These are phyloP conservation scores for Hypoxylon rickii DNA, from an alignment of 495 filamentous ascomycete genomes.

Conservation along the genomic window DNA sequence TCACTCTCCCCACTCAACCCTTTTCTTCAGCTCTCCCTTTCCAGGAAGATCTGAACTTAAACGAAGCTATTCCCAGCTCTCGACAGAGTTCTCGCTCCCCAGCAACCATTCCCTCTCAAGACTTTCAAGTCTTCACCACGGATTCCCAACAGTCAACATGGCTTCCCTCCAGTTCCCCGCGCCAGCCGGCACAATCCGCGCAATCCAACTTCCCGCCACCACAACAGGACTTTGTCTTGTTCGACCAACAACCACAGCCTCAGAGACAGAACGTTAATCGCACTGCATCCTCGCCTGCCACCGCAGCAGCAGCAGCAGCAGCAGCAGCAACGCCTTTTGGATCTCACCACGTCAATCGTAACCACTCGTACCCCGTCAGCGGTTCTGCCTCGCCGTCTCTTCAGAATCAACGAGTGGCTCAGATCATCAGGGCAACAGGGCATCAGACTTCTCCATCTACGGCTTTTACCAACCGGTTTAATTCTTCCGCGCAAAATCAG, in stretches of 20 bases:
- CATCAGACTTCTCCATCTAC: slow-evolving; percentile 58
- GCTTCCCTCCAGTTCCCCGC: slow-evolving; percentile 62
- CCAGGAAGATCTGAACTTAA: slow-evolving; percentile 60
- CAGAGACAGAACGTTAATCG: slow-evolving; percentile 56
- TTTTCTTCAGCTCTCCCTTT: slow-evolving; percentile 54
- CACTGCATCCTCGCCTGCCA: slow-evolving; percentile 45
- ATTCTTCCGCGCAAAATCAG: slow-evolving; percentile 49
- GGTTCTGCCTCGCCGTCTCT: slow-evolving; percentile 44
- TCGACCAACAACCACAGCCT: slow-evolving; percentile 48
- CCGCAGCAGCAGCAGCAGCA: slow-evolving; percentile 50
- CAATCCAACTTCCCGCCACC: slow-evolving; percentile 47
- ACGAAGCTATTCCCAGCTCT: slow-evolving; percentile 53
- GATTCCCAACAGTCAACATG: slow-evolving; percentile 61
- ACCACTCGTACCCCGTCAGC: slow-evolving; percentile 39
- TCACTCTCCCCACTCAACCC: slow-evolving; percentile 48
- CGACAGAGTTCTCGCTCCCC: slow-evolving; percentile 52
- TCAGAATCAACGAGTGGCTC: slow-evolving; percentile 62
- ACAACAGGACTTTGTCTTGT: slow-evolving; percentile 61
- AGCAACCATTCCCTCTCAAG: slow-evolving; percentile 57
- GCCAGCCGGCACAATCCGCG: slow-evolving; percentile 62
- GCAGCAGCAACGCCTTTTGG: slow-evolving; percentile 47
- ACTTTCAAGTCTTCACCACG: slow-evolving; percentile 64
- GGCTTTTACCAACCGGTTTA: slow-evolving; percentile 62
- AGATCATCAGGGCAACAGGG: slow-evolving; percentile 63
- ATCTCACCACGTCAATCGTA: slow-evolving; percentile 36